Evolutionary conservation across 139 green algal genomes (phyloP), one percentile per base, ranked within the genome.

Genomic region (Picochlorum sp.): DNA sequence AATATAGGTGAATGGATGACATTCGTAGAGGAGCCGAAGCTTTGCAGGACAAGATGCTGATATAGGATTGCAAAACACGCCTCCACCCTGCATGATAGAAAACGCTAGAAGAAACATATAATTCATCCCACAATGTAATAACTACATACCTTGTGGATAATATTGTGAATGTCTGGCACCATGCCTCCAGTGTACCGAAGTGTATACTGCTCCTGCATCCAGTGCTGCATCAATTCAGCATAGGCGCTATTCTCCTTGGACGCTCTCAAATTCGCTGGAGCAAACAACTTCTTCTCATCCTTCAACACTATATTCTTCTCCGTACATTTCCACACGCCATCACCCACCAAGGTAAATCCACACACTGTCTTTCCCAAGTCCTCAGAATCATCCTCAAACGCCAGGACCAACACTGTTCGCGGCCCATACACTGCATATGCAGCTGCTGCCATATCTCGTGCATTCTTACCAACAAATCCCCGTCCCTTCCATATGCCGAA

Each of bases 101-200:
- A 9, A 3, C 1, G 8, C 7, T 41, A 41, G 34, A 41, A 41
- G 8, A 41, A 41, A 41, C 4, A 30, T 30, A 30, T 0, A 30
- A 30, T 30, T 30, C 28, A 30, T 30, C 28, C 28, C 3, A 30
- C 4, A 30, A 30, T 30, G 28, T 30, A 41, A 11, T 11, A 41
- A 41, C 1, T 41, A 41, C 34, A 9, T 14, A 41, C 34, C 34
- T 41, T 41, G 34, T 41, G 34, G 34, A 41, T 41, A 2, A 94
- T 90, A 72, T 95, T 85, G 52, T 95, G 88, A 23, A 95, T 70
- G 47, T 95, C 88, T 2, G 86, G 81, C 55, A 94, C 87, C 79
- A 94, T 86, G 37, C 80, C 81, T 23, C 73, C 68, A 32, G 45
- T 84, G 74, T 95, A 95, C 2, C 81, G 51, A 61, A 90, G 65